Percentiles rank a stretch among this genome's conserved stretches.
Evolutionary conservation across 306 rosid genomes (phyloP).

Genomic region (Senna tora): DNA sequence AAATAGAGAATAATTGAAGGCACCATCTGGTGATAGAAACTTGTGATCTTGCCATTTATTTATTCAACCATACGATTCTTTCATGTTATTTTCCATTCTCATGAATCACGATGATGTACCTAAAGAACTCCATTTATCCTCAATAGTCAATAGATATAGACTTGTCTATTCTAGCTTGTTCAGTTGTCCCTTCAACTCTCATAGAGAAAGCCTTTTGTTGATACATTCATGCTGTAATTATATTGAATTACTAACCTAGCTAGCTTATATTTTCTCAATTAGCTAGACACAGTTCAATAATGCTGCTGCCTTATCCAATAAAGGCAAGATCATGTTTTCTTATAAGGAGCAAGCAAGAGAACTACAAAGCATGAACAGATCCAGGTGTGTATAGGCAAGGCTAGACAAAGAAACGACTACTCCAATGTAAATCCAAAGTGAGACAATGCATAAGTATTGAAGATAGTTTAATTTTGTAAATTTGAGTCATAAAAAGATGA

Average conservation of each 20-base stretch:
- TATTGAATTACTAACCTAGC: too few species aligned
- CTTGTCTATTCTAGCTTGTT: background rate
- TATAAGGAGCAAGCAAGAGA: background rate
- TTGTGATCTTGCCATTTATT: conserved; percentile 2
- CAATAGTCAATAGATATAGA: background rate
- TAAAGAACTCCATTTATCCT: background rate
- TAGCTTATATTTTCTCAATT: too few species aligned
- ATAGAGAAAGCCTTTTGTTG: too few species aligned
- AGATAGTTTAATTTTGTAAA: background rate
- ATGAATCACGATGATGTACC: background rate
- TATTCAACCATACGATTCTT: background rate
- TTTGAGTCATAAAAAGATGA: background rate
- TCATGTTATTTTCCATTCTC: too few species aligned
- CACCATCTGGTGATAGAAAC: background rate
- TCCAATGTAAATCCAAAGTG: background rate
- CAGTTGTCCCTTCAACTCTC: background rate
- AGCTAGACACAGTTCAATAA: too few species aligned
- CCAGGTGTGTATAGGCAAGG: background rate
- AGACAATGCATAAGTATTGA: background rate
- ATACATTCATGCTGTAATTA: background rate
- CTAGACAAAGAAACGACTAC: background rate
- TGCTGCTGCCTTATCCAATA: too few species aligned
- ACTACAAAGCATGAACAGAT: background rate
- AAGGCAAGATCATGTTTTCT: background rate
- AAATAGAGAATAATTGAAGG: background rate